These are phyloP conservation scores for Garcia nutans DNA, from an alignment of 345 rosid genomes.

Conservation along the genomic window DNA sequence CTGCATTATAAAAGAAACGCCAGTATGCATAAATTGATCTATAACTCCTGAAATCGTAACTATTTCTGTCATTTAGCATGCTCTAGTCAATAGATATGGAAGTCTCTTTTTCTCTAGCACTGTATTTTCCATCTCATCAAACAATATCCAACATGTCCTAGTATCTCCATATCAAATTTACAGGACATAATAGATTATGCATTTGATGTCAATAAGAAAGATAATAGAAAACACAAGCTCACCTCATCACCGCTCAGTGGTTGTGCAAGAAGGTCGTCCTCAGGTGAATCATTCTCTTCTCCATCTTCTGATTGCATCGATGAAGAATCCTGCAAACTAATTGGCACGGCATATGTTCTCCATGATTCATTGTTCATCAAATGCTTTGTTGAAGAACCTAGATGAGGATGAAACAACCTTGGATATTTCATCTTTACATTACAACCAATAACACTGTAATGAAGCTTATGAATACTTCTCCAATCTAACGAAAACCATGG, in stretches of 20 bases:
- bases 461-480: constrained; percentile 24
- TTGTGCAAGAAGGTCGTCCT: constrained; percentile 35
- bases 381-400: constrained; percentile 30
- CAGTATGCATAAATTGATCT: not conserved
- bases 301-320: constrained; percentile 34
- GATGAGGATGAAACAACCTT: constrained; percentile 29
- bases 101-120: not conserved
- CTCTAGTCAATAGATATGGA: not conserved
- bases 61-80: not conserved
- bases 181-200: not conserved
- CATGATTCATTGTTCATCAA: constrained; percentile 26
- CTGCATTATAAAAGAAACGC: not conserved
- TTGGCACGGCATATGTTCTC: constrained; percentile 41
- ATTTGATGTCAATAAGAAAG: not conserved
- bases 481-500: constrained; percentile 35
- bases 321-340: constrained; percentile 51
- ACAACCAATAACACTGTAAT: constrained; percentile 18
- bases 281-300: constrained; percentile 37
- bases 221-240: constrained; percentile 9
- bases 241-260: constrained; percentile 65
- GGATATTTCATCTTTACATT: constrained; percentile 15
- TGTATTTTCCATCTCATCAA: not conserved
- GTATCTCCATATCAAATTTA: not conserved
- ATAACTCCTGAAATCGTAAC: not conserved
- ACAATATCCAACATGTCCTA: not conserved